These are phyloP conservation scores for Fusarium odoratissimum DNA, from an alignment of 2,329 filamentous ascomycete genomes.

Conservation along the genomic window DNA sequence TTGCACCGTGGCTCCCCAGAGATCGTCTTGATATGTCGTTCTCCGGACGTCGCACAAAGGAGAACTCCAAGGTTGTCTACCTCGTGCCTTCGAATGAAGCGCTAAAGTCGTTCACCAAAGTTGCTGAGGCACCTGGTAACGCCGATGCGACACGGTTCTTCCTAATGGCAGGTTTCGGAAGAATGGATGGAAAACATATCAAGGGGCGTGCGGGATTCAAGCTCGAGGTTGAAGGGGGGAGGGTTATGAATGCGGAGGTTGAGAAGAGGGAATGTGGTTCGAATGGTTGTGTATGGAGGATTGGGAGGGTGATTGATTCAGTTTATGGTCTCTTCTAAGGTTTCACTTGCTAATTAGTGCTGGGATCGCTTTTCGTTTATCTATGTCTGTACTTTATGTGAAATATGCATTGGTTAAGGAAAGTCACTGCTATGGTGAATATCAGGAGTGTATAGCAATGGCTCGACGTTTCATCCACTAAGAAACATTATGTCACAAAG, in stretches of 20 bases:
- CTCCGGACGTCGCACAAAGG: not conserved
- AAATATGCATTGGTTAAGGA: no score
- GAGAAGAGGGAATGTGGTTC: constrained; percentile 4
- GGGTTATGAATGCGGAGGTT: not conserved
- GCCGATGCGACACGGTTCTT: not conserved
- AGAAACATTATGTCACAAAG: not conserved
- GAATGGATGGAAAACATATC: not conserved
- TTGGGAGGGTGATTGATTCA: not conserved
- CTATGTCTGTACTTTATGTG: not conserved
- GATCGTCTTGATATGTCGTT: not conserved
- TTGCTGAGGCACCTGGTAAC: not conserved
- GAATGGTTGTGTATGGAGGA: constrained; percentile 3
- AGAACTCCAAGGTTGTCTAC: not conserved
- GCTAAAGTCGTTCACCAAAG: not conserved
- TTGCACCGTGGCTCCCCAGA: not conserved
- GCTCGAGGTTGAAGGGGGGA: not conserved
- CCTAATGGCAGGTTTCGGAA: not conserved
- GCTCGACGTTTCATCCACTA: not conserved
- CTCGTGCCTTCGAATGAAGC: not conserved
- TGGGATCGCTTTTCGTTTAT: not conserved
- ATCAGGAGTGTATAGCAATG: not conserved
- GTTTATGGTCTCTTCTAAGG: not conserved
- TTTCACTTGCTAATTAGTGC: not conserved
- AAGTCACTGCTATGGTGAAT: not conserved
- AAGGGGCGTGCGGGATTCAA: not conserved